Base-by-base conservation (phyloP, 2,329 filamentous ascomycete species). In the Aspergillus persii region DNA sequence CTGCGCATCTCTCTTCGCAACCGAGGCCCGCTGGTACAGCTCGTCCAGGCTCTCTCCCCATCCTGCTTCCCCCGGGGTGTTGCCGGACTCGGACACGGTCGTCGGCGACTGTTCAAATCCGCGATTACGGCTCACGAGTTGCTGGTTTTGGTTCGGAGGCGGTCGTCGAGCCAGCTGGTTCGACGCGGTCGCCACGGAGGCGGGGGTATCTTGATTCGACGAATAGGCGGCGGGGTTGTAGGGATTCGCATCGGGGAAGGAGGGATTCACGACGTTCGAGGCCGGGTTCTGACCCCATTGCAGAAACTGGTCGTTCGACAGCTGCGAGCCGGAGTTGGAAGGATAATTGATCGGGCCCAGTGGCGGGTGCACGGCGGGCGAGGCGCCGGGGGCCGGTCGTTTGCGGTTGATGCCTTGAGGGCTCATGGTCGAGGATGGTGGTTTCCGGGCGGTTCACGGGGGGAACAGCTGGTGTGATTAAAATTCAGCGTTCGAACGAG, bases 1-100 rank as follows among this genome's bases (percentile, higher is more conserved):
- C 73, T 93, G 90, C 0, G 93, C 89, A 59, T 98, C 95, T 71
- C 89, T 86, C 80, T 96, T 96, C 8, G 92, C 92, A 62, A 89
- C 81, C 64, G 89, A 83, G 26, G 92, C 93, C 76, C 87, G 87
- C 72, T 89, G 86, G 71, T 96, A 92, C 61, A 97, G 78, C 56
- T 90, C 82, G 62, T 93, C 89, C 60, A 96, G 83, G 65, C 87
- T 91, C 65, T 96, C 80, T 60, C 66, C 74, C 75, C 76, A 81
- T 59, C 66, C 82, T 78, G 69, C 74, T 66, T 72, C 68, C 26
- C 70, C 69, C 33, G 56, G 58, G 5, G 61, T 61, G 55, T 55
- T 63, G 54, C 64, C 67, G 26, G 68, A 71, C 12, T 75, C 72
- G 11, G 72, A 62, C 53, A 71, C 68, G 6, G 67, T 54, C 6